Evolutionary conservation across 2,329 filamentous ascomycete species (phyloP).

Genomic region (Neocucurbitaria cava): DNA sequence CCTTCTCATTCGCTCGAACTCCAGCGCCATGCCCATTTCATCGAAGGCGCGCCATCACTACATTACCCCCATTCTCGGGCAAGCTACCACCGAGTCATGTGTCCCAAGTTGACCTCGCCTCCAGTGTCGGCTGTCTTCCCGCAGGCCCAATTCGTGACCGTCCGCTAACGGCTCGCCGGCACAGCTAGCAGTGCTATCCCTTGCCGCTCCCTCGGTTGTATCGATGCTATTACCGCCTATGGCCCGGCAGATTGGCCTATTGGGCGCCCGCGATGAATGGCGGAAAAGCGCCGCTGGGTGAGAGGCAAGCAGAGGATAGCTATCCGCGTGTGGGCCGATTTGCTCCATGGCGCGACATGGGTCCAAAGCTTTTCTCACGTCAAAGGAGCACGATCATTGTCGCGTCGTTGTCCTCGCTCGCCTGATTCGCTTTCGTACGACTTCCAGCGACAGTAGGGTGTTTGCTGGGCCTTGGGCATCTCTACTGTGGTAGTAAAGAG

Average conservation of each 20-base stretch:
- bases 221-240: constrained; percentile 3
- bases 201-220: background rate
- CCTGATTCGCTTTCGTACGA: background rate
- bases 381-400: background rate
- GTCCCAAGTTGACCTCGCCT: background rate
- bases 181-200: background rate
- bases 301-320: background rate
- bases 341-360: background rate
- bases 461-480: background rate
- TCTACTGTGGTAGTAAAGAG: constrained; percentile 1
- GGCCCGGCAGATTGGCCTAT: too few relatives aligned
- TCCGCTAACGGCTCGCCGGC: background rate
- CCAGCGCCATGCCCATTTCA: too few relatives aligned
- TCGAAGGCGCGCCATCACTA: background rate
- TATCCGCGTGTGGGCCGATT: background rate
- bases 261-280: constrained; percentile 4
- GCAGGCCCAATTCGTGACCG: too few relatives aligned
- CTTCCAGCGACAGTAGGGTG: background rate
- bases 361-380: constrained; percentile 2
- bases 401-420: background rate
- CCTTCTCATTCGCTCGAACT: background rate
- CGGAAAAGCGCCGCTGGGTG: constrained; percentile 4
- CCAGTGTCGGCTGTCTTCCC: background rate
- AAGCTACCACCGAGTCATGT: background rate
- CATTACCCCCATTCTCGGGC: background rate